These are phyloP conservation scores for Narthecium ossifragum DNA, from an alignment of 106 monocot species.

Conservation along the genomic window DNA sequence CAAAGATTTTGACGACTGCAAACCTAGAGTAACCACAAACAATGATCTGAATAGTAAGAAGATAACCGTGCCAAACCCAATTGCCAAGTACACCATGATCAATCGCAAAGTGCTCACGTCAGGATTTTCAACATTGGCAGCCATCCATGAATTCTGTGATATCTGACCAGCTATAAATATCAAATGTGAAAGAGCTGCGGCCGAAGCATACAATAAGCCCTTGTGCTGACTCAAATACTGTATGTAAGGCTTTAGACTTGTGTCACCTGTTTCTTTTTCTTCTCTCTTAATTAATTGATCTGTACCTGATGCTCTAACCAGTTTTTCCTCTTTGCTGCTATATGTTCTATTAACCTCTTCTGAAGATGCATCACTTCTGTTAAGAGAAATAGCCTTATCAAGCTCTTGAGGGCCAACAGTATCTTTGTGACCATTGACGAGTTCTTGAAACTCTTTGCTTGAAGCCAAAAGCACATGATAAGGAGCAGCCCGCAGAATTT, in stretches of 20 bases:
- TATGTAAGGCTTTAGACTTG: slow-evolving; percentile 70
- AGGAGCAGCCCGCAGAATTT: slow-evolving; percentile 43
- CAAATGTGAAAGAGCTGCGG: slow-evolving; percentile 45
- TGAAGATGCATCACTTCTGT: slow-evolving; percentile 15
- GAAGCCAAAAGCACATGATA: slow-evolving; percentile 49
- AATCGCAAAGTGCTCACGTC: slow-evolving; percentile 59
- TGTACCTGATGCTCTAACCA: slow-evolving; percentile 1
- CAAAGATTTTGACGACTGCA: slow-evolving; percentile 76
- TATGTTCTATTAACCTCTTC: slow-evolving; percentile 7
- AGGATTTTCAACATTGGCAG: slow-evolving; percentile 76
- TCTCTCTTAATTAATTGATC: slow-evolving; percentile 94
- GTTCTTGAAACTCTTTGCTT: slow-evolving; percentile 68
- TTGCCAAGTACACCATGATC: slow-evolving; percentile 63
- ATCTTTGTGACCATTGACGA: slow-evolving; percentile 81
- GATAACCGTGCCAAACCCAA: slow-evolving; percentile 46
- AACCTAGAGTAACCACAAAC: slow-evolving; percentile 57
- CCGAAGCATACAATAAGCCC: slow-evolving; percentile 48
- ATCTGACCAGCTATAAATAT: slow-evolving; percentile 76
- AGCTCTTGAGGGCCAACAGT: slow-evolving; percentile 40
- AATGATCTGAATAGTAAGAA: slow-evolving; percentile 65
- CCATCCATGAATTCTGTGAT: slow-evolving; percentile 96
- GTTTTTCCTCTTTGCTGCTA: slow-evolving; percentile 12
- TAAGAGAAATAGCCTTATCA: slow-evolving; percentile 10
- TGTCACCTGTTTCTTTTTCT: slow-evolving; percentile 74
- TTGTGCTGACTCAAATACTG: slow-evolving; percentile 80